Evolutionary conservation across 768 basidiomycete species (phyloP), one percentile per base, ranked within the genome.

Genomic region (Piloderma croceum): DNA sequence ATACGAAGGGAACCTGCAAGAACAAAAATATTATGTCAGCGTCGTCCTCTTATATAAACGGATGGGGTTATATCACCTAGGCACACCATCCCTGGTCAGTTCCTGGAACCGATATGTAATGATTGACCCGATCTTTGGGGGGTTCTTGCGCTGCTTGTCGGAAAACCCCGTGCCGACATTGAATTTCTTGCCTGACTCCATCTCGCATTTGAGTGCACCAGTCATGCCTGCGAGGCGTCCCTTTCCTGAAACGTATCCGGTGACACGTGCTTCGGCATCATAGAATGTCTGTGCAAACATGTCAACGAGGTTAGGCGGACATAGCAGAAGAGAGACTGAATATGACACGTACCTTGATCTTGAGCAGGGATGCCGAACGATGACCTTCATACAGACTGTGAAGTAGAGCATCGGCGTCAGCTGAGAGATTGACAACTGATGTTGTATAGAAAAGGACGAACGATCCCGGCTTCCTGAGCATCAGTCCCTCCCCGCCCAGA

Each of bases 141-240:
- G 77, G 25, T 66, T 65, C 42, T 62, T 62, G 42, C 77, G 70
- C 41, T 71, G 72, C 43, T 71, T 72, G 51, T 79, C 76, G 12
- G 61, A 69, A 29, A 80, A 56, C 1, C 77, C 77, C 3, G 70
- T 71, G 7, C 77, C 77, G 3, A 76, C 73, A 39, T 68, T 76
- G 61, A 80, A 80, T 3, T 58, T 68, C 77, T 80, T 79, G 21
- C 75, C 75, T 3, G 75, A 77, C 36, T 62, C 71, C 77, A 80
- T 80, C 51, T 69, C 70, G 53, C 76, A 78, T 43, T 69, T 73
- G 29, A 77, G 51, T 7, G 71, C 70, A 10, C 75, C 76, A 2
- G 67, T 71, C 7, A 59, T 56, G 17, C 74, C 76, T 27, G 64
- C 62, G 49, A 76, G 59, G 43, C 63, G 70, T 2, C 77, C 76